A percentile compares a stretch with the other conserved stretches of the same genome.
phyloP scores from a whole-genome alignment of 352 stramenopile genomes.

The Chrysophaeum taylorii region DNA sequence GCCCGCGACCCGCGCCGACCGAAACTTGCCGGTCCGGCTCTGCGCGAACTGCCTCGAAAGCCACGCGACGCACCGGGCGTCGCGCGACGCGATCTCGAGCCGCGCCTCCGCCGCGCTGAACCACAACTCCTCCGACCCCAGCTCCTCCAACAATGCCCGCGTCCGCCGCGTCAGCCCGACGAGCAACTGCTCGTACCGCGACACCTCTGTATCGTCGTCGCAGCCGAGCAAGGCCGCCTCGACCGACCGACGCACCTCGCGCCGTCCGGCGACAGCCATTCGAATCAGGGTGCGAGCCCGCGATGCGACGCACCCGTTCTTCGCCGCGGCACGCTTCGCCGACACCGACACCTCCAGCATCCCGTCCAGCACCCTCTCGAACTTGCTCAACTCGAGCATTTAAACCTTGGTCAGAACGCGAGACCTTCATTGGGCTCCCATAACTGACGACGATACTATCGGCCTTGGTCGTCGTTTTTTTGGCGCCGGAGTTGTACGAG shows the following conservation, averaged over 20 bases:
- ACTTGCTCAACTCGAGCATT: too few relatives aligned
- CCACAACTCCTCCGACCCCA: not conserved
- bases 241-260: not conserved
- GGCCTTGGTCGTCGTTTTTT: too few relatives aligned
- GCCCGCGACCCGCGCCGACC: not conserved
- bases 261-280: not conserved
- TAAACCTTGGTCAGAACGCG: too few relatives aligned
- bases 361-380: too few relatives aligned
- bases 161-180: not conserved
- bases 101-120: constrained; percentile 2
- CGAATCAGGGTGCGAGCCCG: not conserved
- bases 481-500: too few relatives aligned
- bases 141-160: not conserved
- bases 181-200: not conserved
- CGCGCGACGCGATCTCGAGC: not conserved
- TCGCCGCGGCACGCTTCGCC: too few relatives aligned
- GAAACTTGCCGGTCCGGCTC: too few relatives aligned
- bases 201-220: not conserved
- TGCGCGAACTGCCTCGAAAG: not conserved
- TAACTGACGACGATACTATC: too few relatives aligned
- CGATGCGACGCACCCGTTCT: too few relatives aligned
- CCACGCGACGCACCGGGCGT: not conserved
- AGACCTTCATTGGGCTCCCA: too few relatives aligned
- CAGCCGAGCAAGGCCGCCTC: not conserved
- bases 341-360: too few relatives aligned